Conservation (phyloP, 1,284 basidiomycete genomes). For the Cryptococcus sp. region DNA sequence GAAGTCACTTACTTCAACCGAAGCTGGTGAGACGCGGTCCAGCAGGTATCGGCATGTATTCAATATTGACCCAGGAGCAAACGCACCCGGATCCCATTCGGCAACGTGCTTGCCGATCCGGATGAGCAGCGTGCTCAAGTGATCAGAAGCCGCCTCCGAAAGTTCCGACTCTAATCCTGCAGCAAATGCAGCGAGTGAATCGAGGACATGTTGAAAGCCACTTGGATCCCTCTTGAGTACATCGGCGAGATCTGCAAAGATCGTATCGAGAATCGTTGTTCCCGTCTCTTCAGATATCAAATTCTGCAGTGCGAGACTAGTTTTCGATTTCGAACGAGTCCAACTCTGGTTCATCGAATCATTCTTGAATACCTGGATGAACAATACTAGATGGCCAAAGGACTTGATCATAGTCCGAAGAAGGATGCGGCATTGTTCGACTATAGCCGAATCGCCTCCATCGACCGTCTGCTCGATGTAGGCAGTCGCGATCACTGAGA, state of each 20-base stretch:
- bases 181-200: constrained; percentile 17
- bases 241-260: constrained; percentile 2
- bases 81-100: constrained; percentile 27
- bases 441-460: constrained; percentile 5
- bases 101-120: constrained; percentile 31
- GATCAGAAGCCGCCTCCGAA: constrained; percentile 19
- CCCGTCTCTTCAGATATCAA: constrained; percentile 2
- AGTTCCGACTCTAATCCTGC: constrained; percentile 14
- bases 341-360: not conserved
- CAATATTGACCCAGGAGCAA: constrained; percentile 33
- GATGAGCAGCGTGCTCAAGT: constrained; percentile 34
- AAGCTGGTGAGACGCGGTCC: constrained; percentile 7
- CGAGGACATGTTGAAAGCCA: constrained; percentile 21
- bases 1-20: constrained; percentile 8
- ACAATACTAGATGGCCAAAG: constrained; percentile 29
- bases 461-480: not conserved
- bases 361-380: constrained; percentile 29
- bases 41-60: constrained; percentile 14
- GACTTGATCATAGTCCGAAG: constrained; percentile 1
- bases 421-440: constrained; percentile 8
- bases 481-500: not conserved
- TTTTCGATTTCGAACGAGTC: not conserved
- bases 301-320: not conserved
- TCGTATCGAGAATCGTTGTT: constrained; percentile 12
- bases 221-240: constrained; percentile 23